Evolutionary conservation across 257 asterid genomes (phyloP).

Genomic region (Mitragyna speciosa): DNA sequence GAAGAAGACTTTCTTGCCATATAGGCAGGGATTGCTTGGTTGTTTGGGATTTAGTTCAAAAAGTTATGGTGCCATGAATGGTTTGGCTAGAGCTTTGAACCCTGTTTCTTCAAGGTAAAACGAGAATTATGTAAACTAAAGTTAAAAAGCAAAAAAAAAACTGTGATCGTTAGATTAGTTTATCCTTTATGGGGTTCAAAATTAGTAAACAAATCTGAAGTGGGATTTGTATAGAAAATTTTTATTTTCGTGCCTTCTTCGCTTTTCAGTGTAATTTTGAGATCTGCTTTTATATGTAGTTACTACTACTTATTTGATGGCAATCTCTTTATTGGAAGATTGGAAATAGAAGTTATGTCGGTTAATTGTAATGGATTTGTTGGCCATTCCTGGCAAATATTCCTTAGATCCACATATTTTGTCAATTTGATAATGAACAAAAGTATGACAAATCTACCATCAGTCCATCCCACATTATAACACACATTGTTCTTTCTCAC

Average conservation of each 20-base stretch:
- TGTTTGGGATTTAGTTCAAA: slow-evolving; percentile 93
- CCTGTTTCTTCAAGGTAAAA: slow-evolving; percentile 81
- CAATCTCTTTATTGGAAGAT: slow-evolving; percentile 7
- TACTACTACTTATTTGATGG: slow-evolving; percentile 1
- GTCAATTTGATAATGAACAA: not conserved
- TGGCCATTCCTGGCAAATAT: slow-evolving; percentile 21
- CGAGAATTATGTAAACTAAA: slow-evolving; percentile 1
- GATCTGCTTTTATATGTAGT: slow-evolving; percentile 17
- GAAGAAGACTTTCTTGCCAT: slow-evolving; percentile 93
- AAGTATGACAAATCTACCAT: not conserved
- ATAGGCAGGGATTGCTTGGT: slow-evolving; percentile 81
- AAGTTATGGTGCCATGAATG: slow-evolving; percentile 86
- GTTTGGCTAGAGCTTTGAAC: slow-evolving; percentile 73
- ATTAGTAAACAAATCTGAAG: slow-evolving; percentile 6
- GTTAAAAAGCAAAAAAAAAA: slow-evolving; percentile 3
- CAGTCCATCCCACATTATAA: not conserved
- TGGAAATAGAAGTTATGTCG: slow-evolving; percentile 15
- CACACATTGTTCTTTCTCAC: too few species aligned
- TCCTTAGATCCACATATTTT: not conserved
- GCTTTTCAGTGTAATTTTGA: slow-evolving; percentile 18
- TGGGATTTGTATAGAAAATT: slow-evolving; percentile 11
- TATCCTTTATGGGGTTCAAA: slow-evolving; percentile 2
- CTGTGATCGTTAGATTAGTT: slow-evolving; percentile 14
- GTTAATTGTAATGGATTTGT: slow-evolving; percentile 12
- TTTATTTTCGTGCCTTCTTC: not conserved